Base-by-base conservation (phyloP, 2,329 filamentous ascomycete species). In the Scorias spongiosa region DNA sequence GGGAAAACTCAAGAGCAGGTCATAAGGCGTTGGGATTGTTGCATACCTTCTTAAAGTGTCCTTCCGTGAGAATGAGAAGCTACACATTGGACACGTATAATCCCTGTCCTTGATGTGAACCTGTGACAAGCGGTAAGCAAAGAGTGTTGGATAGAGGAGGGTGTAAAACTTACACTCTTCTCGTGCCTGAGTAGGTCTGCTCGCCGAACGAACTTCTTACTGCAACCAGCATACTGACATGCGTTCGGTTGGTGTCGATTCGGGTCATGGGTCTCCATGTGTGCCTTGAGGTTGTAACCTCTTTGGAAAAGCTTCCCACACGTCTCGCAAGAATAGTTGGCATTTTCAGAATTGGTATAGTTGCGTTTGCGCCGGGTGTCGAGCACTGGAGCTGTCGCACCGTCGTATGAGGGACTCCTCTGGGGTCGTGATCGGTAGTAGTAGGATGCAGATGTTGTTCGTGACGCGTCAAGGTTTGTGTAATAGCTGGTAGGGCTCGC, bases 201-300 rank as follows among this genome's bases (percentile, higher is more conserved):
- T 63, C 82, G 87, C 53, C 87, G 75, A 14, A 85, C 83, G 61
- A 93, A 93, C 42, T 76, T 75, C 64, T 81, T 85, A 51, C 65
- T 71, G 63, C 87, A 94, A 42, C 71, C 73, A 2, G 70, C 61
- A 28, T 77, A 66, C 1, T 66, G 66, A 61, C 87, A 93, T 1
- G 71, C 69, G 55, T 85, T 81, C 0, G 80, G 78, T 54, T 83
- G 84, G 54, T 76, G 75, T 45, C 81, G 72, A 46, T 75, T 72
- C 11, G 84, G 78, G 56, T 91, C 78, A 57, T 94, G 87, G 1
- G 80, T 88, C 56, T 88, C 81, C 71, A 88, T 74, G 60, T 93
- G 87, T 28, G 85, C 82, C 56, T 84, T 87, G 65, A 80, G 85
- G 63, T 93, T 93, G 66, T 89, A 93, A 54, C 77, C 81, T 48